Evolutionary conservation across 2,329 filamentous ascomycete genomes (phyloP).

Genomic region (Xylaria sp.): DNA sequence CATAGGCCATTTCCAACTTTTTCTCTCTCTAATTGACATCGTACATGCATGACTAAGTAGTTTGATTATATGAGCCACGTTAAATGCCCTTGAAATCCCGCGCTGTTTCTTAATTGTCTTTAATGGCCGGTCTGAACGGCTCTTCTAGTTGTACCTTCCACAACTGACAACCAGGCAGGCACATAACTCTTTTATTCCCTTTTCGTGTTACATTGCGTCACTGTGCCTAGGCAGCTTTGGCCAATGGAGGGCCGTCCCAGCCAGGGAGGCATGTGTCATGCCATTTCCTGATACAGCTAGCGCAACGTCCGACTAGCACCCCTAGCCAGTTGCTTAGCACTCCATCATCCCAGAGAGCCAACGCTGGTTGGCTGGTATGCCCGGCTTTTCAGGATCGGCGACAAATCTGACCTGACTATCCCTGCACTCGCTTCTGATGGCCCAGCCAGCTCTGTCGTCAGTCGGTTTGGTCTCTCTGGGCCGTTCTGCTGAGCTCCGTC

Average conservation of each 20-base stretch:
- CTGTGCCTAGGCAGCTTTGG: not conserved
- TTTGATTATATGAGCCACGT: too few relatives aligned
- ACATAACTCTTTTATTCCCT: not conserved
- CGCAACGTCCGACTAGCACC: not conserved
- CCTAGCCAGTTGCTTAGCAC: not conserved
- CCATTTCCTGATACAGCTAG: slow-evolving; percentile 26
- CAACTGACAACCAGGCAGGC: not conserved
- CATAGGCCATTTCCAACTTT: not conserved
- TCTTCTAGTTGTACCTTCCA: not conserved
- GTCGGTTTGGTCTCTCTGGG: too few relatives aligned
- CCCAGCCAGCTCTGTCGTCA: not conserved
- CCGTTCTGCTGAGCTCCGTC: slow-evolving; percentile 3
- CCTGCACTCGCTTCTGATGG: slow-evolving; percentile 9
- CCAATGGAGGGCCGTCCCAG: not conserved
- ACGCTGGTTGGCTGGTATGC: slow-evolving; percentile 23
- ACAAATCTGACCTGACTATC: slow-evolving; percentile 18
- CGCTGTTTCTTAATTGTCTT: too few relatives aligned
- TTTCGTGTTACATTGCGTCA: slow-evolving; percentile 15
- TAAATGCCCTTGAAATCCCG: too few relatives aligned
- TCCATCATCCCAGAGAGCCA: not conserved
- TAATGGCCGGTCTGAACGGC: too few relatives aligned
- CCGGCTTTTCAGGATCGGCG: slow-evolving; percentile 6
- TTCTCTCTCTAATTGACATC: too few relatives aligned
- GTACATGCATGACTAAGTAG: too few relatives aligned
- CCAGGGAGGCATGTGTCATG: not conserved